Evolutionary conservation across 1,139 yeast genomes (phyloP), one percentile per base, ranked within the genome.

Genomic region (Pichia sp.): DNA sequence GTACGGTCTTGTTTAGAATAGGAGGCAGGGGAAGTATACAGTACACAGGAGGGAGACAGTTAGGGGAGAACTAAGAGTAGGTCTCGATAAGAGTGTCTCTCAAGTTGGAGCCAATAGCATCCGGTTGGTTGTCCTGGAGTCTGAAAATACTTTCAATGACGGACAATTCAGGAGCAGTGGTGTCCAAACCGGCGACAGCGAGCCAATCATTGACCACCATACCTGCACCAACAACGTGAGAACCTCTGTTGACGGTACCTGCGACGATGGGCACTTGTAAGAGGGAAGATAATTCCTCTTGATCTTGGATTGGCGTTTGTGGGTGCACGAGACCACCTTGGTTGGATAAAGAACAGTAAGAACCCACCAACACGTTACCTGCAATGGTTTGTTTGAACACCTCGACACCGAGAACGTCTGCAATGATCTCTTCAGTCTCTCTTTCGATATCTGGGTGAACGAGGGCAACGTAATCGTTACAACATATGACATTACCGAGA

Each of bases 271-370:
- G 99, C 34, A 93, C 95, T 66, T 93, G 98, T 54, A 93, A 72
- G 59, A 93, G 71, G 26, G 96, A 86, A 11, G 96, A 85, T 53
- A 93, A 73, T 66, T 93, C 98, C 66, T 93, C 98, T 67, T 91
- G 98, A 62, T 93, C 98, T 63, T 91, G 96, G 44, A 91, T 80
- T 29, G 94, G 79, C 29, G 98, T 93, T 61, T 86, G 96, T 30
- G 99, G 97, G 63, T 93, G 98, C 34, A 93, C 98, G 50, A 93
- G 71, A 46, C 97, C 98, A 60, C 99, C 99, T 63, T 88, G 96
- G 66, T 93, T 93, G 35, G 96, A 83, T 51, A 93, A 72, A 18
- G 95, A 66, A 65, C 97, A 91, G 65, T 91, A 93, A 13, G 96
- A 83, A 39, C 99, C 99, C 40, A 93, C 98, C 45, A 93, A 72